Base-by-base conservation (phyloP, 345 rosid genomes). In the Sisymbrium irio region DNA sequence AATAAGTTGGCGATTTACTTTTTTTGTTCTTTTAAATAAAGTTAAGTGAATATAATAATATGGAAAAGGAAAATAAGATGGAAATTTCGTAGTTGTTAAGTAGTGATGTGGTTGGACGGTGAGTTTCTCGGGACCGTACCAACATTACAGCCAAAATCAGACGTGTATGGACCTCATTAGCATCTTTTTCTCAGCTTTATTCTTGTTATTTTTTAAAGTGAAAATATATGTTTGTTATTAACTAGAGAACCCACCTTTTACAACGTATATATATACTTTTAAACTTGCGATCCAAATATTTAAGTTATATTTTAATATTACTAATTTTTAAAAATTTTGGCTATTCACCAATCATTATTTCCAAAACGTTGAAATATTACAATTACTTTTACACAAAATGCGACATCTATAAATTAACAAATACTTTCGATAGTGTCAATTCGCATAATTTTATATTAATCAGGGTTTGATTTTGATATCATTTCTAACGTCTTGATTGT, bases 1-100 rank as follows among this genome's bases (percentile, higher is more conserved):
- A 69, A 55, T 35, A 54, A 54, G 37, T 54, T 54, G 60, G 60
- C 60, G 30, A 18, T 39, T 37, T 40, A 60, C 27, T 13, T n/a
- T 19, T 12, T 17, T 5, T 7, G 9, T 9, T 6, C 56, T 50
- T 14, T 14, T 36, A 35, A 45, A 33, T 57, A 57, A 62, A 14
- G 18, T 6, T 30, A 7, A 9, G 25, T n/a, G 22, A 63, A 64
- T 28, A 20, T 30, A 30, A 20, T 30, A 30, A 35, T 13, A 8
- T 25, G 33, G 14, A 44, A 58, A 63, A 25, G 8, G 17, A 13
- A 9, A 57, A 27, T 46, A 28, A 53, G 47, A 76, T 62, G 74
- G 79, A 76, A 75, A 41, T 69, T 76, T 68, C 70, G 79, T 76
- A 76, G 74, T 68, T 19, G 79, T 69, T 76, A 62, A 62, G 74